These are phyloP conservation scores for Gynandropsis gynandra DNA, from an alignment of 345 rosid species.

Conservation along the genomic window DNA sequence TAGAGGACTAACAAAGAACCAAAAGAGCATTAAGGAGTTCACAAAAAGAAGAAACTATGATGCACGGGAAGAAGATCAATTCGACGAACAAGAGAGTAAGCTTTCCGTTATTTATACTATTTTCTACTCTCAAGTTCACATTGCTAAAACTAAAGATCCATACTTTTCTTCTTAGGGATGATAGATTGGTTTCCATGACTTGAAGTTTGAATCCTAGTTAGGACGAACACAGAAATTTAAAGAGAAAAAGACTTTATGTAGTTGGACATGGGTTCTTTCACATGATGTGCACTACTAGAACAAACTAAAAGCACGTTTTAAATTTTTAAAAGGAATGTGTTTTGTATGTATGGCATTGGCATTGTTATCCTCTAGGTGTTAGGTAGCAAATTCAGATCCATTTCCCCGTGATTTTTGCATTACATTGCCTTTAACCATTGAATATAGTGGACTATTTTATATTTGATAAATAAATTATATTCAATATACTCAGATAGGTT, in stretches of 20 bases:
- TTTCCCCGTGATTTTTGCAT: neutral
- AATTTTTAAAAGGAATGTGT: neutral
- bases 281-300: conserved; percentile 18
- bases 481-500: conserved; percentile 11
- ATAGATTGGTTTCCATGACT: too few species aligned
- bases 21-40: neutral
- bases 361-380: neutral
- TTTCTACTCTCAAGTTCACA: conserved; percentile 4
- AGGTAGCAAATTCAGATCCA: too few species aligned
- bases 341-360: neutral
- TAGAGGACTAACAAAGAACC: conserved; percentile 5
- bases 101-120: conserved; percentile 4
- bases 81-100: too few species aligned
- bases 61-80: conserved; percentile 66
- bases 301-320: conserved; percentile 7
- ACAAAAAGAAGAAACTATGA: conserved; percentile 25
- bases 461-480: conserved; percentile 17
- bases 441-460: conserved; percentile 13
- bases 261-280: neutral
- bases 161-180: neutral
- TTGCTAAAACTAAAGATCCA: too few species aligned
- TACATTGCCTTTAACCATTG: neutral
- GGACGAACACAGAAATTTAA: neutral
- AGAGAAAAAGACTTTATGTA: neutral
- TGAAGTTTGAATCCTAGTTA: neutral